Evolutionary conservation across 257 asterid genomes (phyloP).

Genomic region (Primulina tabacum): DNA sequence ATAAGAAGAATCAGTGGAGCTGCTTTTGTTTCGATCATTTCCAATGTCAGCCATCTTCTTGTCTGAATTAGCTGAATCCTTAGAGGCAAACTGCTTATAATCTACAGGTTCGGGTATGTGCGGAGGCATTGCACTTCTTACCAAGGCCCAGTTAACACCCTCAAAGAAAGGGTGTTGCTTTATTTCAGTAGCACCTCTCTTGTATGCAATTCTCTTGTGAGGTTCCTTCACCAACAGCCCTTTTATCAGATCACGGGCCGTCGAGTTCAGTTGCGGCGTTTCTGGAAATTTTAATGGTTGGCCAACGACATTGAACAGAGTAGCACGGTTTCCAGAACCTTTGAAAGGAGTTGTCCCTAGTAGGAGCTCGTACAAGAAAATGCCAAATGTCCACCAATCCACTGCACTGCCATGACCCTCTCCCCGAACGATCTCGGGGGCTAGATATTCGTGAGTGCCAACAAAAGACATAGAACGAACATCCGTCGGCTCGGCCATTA

Average conservation of each 20-base stretch:
- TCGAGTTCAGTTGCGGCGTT: slow-evolving; percentile 33
- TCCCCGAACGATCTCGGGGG: slow-evolving; percentile 59
- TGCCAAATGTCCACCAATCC: slow-evolving; percentile 68
- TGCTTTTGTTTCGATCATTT: slow-evolving; percentile 31
- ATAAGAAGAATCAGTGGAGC: slow-evolving; percentile 36
- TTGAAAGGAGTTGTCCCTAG: slow-evolving; percentile 56
- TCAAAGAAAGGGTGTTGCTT: slow-evolving; percentile 63
- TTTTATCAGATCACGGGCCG: slow-evolving; percentile 44
- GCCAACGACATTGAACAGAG: slow-evolving; percentile 49
- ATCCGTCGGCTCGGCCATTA: slow-evolving; percentile 54
- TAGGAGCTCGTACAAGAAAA: slow-evolving; percentile 51
- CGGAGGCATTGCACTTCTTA: slow-evolving; percentile 48
- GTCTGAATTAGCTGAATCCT: slow-evolving; percentile 33
- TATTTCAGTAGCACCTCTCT: slow-evolving; percentile 55
- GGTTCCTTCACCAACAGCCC: slow-evolving; percentile 59
- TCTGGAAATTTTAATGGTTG: slow-evolving; percentile 56
- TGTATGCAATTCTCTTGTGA: slow-evolving; percentile 49
- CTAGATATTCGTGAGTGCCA: slow-evolving; percentile 52
- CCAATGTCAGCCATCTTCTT: slow-evolving; percentile 38
- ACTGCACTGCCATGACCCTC: slow-evolving; percentile 65
- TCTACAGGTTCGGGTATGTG: slow-evolving; percentile 45
- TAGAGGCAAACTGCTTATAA: slow-evolving; percentile 37
- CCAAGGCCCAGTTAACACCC: slow-evolving; percentile 60
- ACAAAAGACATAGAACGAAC: slow-evolving; percentile 57
- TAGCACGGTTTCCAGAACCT: slow-evolving; percentile 52